Base-by-base conservation (phyloP, 306 rosid genomes). In the Ammopiptanthus mongolicus region DNA sequence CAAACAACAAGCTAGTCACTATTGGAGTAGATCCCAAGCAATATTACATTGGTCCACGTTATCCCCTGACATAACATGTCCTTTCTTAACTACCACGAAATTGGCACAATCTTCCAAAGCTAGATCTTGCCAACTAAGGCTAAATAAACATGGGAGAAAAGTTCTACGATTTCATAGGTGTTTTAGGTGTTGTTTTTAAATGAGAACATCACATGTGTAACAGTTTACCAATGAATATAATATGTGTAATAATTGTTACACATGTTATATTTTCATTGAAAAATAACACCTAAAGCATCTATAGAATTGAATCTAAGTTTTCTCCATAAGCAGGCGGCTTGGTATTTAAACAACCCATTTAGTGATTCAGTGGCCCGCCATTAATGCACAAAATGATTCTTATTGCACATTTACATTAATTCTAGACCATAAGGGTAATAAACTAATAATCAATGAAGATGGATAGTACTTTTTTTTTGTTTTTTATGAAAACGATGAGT, bases 41-140 rank as follows among this genome's bases (percentile, higher is more conserved):
- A 81, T 25, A 46, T 63, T 23, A 4, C 23, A 6, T 62, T 46
- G 21, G 41, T 8, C 64, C 46, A 61, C 53, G 55, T 22, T 58
- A 37, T 15, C 46, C 18, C 22, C 70, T 52, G 48, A 39, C 56
- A 37, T 5, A 59, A 34, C 11, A n/a, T 74, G 69, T 39, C 33
- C 34, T 73, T 74, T 77, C 74, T 81, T 50, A 68, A 81, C 81
- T 47, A 47, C 74, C 75, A 74, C 1, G 9, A 48, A 74, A 74
- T 44, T 60, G 74, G 44, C 57, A 63, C 69, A 21, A n/a, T 62
- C 37, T 63, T 10, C 42, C 36, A 39, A 62, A 65, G 48, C 70
- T 36, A 81, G 51, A 70, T 34, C 52, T 56, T 81, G 15, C 64
- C 44, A 1, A 44, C 15, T 23, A 34, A 15, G 55, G 65, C 56